Evolutionary conservation across 2,329 filamentous ascomycete species (phyloP), one percentile per base, ranked within the genome.

Genomic region (Orbilia javanica): DNA sequence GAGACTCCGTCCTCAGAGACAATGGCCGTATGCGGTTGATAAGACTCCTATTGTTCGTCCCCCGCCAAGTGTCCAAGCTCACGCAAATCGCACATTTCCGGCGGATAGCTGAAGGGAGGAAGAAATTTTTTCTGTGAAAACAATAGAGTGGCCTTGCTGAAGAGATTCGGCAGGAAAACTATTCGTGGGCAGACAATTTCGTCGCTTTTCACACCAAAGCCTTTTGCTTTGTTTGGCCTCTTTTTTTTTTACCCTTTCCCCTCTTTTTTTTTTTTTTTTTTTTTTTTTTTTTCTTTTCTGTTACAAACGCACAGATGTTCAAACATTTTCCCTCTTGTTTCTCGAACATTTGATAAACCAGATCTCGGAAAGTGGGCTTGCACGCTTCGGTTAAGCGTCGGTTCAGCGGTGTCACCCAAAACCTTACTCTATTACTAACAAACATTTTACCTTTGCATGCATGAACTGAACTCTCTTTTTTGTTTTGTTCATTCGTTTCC

Each of bases 51-150:
- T 77, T 77, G 72, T 72, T 53, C 52, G 20, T 53, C 57, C 31
- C 31, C 31, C 18, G 66, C 73, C 73, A 71, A 77, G 66, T 22
- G 73, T 66, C 66, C 48, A 77, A 77, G 73, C 73, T 71, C 73
- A 53, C 42, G 66, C n/a, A 77, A 77, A 77, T 77, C 60, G 34
- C 25, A 65, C 73, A 34, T 66, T 77, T 77, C 73, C 66, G 66
- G 73, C 73, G 57, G 29, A 27, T n/a, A 53, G 72, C 72, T 76
- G 65, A 74, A 34, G 36, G 62, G 18, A 42, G 10, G 31, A 39
- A 44, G 20, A 48, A 62, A 25, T 68, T n/a, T n/a, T n/a, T n/a
- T n/a, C n/a, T 42, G n/a, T 36, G 13, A 36, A 29, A 50, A 48
- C 42, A 66, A 48, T 50, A 66, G 62, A 34, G 34, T 52, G 27